Evolutionary conservation across 2,329 filamentous ascomycete genomes (phyloP).

Genomic region (Pseudohalonectria lignicola): DNA sequence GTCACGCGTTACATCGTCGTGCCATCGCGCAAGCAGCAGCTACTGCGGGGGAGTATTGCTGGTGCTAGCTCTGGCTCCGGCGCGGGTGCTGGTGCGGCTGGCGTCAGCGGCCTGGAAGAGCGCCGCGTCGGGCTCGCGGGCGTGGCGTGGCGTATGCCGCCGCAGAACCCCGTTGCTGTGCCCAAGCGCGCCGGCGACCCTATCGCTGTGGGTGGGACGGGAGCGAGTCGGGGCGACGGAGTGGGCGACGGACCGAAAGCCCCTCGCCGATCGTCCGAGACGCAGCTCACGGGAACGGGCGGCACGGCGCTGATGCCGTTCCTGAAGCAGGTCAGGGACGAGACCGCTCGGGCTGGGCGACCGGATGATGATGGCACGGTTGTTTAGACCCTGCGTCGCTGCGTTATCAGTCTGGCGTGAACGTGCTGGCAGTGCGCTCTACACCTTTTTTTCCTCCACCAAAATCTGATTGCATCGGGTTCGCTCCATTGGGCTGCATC

Average conservation of each 20-base stretch:
- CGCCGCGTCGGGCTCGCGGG: slow-evolving; percentile 11
- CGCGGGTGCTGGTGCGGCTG: neutral
- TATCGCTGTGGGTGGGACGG: too few species aligned
- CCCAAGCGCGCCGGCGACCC: neutral
- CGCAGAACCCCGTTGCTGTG: slow-evolving; percentile 3
- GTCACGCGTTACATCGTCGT: slow-evolving; percentile 86
- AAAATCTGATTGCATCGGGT: too few species aligned
- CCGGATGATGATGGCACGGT: neutral
- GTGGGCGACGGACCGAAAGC: neutral
- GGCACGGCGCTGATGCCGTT: slow-evolving; percentile 84
- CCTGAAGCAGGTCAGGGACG: slow-evolving; percentile 77
- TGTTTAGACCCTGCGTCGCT: neutral
- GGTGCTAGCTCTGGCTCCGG: neutral
- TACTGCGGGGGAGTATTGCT: neutral
- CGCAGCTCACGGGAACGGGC: slow-evolving; percentile 67
- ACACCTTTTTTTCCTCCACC: too few species aligned
- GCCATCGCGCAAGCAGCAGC: slow-evolving; percentile 38
- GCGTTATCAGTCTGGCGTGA: too few species aligned
- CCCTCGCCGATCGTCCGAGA: slow-evolving; percentile 4
- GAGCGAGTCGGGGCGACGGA: slow-evolving; percentile 7
- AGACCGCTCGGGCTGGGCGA: slow-evolving; percentile 40
- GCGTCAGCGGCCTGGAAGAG: neutral
- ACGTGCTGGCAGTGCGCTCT: too few species aligned
- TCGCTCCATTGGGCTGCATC: too few species aligned
- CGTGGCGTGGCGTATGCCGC: slow-evolving; percentile 4